Evolutionary conservation across 306 rosid species (phyloP), one percentile per base, ranked within the genome.

Genomic region (Glycine latifolia): DNA sequence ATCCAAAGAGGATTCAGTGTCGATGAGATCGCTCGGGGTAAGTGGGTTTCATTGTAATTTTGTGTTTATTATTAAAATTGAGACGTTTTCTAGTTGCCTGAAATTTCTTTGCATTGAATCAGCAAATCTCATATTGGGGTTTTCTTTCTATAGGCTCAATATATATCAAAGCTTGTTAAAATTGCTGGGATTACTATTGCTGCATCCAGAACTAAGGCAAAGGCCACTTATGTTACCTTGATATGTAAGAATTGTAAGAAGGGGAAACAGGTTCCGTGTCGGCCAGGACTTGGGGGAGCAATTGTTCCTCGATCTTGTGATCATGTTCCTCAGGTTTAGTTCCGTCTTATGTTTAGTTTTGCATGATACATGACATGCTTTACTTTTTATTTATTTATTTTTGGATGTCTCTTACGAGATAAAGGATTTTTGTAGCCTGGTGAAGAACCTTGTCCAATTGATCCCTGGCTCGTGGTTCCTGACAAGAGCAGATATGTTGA

Each of bases 201-300:
- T 55, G 99, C 99, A 10, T 95, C 99, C 2, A 93, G 96, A 81
- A 95, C 94, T 16, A 95, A 95, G 85, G 99, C 99, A 3, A 95
- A 95, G 86, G 99, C 99, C 4, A 95, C 99, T 20, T 95, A 95
- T 85, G 97, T 95, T 76, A 93, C 92, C 56, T 85, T 93, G 26
- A 71, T 95, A 74, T 95, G 99, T 80, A 95, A 91, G 88, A 95
- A 95, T 74, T 95, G 99, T 82, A 89, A 83, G 84, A 93, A 91
- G 10, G 90, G 88, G 49, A 89, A 79, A 83, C 91, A 90, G 79
- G 94, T 95, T 83, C 93, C 99, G 0, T 95, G 99, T 71, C 84
- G 97, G 35, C 98, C 99, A 0, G 99, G 99, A 49, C 99, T 95
- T 73, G 99, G 99, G 12, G 99, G 99, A 26, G 99, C 99, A 7